Base-by-base conservation (phyloP, 306 rosid genomes). In the Pachyrhizus erosus region DNA sequence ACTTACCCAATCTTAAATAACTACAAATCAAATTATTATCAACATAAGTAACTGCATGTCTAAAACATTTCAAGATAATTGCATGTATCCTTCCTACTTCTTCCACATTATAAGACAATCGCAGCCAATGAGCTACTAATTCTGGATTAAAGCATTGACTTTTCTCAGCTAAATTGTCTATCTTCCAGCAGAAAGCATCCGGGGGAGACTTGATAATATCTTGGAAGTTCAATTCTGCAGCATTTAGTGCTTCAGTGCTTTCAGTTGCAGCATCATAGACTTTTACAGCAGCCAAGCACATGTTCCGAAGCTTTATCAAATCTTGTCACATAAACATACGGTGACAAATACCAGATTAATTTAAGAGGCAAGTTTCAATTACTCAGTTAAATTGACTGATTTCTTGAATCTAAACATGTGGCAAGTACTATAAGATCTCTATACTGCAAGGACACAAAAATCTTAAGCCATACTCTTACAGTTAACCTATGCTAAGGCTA, bases 1-100 rank as follows among this genome's bases (percentile, higher is more conserved):
- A 80, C 85, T 84, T 82, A 70, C 88, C 88, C 51, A 91, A 80
- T 46, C 86, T 86, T 72, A 91, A 61, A 67, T 93, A 95, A 45
- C 87, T 84, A 85, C 88, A 88, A 34, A 93, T 86, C 92, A 95
- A 89, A 83, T 95, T 95, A 74, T 95, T 95, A 27, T 80, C 84
- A 45, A 93, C 89, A 78, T 93, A 95, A 8, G 78, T 85, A 54
- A 34, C 86, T 2, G 89, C 79, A 39, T 69, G 79, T 42, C 80
- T 20, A 17, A 85, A 82, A 70, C 84, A 18, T 66, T 86, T 92
- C 88, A 89, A 80, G 71, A 84, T 46, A 69, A 90, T 39, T 54
- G 92, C 80, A 79, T 95, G 98, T 42, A 95, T 7, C 72, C 84
- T 89, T 77, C 90, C 85, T 55, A 88, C 87, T 46, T 93, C 96